Evolutionary conservation across 2,329 filamentous ascomycete genomes (phyloP), one percentile per base, ranked within the genome.

Genomic region (Immersiporthe knoxdaviesiana): DNA sequence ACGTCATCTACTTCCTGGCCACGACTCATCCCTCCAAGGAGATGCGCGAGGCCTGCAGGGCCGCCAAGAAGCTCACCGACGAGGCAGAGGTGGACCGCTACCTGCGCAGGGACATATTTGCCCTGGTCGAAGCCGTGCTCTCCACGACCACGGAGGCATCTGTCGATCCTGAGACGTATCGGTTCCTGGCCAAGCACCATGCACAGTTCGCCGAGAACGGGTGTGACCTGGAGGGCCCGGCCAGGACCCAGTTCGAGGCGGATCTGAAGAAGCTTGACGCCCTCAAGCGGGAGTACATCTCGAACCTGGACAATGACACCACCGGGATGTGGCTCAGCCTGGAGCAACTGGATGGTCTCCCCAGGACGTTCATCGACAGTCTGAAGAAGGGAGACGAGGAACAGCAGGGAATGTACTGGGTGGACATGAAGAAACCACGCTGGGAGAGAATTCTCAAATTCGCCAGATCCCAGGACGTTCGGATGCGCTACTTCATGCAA

Each of bases 221-320:
- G 1, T 72, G 68, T 44, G 65, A 61, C 39, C 56, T 66, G 3
- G 41, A 66, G 18, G 66, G 56, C n/a, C n/a, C 30, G 6, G 63
- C 63, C 52, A 50, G 24, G 6, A 58, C 27, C 14, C 37, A 52
- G 12, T 66, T 66, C 56, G 56, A 66, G 41, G 14, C 18, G 2
- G 41, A 66, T 21, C 18, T 37, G 16, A 66, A 66, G 21, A 60
- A 30, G 5, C 30, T 70, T 1, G 14, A 61, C 6, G 39, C 54
- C 2, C 52, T 70, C 10, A 62, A 54, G 11, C 60, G 61, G 16
- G 35, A 68, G 14, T 70, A 66, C 64, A 59, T 35, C 16, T 44
- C 63, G 24, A 72, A 72, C 27, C 56, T 72, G 2, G 54, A 72
- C 41, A 44, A 70, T 60, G 70, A 68, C 32, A n/a, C 30, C 11